Percentiles rank a stretch among this genome's conserved stretches.
These are phyloP conservation scores for Ceratocystiopsis brevicomis DNA, from an alignment of 2,329 filamentous ascomycete species.

Conservation along the genomic window DNA sequence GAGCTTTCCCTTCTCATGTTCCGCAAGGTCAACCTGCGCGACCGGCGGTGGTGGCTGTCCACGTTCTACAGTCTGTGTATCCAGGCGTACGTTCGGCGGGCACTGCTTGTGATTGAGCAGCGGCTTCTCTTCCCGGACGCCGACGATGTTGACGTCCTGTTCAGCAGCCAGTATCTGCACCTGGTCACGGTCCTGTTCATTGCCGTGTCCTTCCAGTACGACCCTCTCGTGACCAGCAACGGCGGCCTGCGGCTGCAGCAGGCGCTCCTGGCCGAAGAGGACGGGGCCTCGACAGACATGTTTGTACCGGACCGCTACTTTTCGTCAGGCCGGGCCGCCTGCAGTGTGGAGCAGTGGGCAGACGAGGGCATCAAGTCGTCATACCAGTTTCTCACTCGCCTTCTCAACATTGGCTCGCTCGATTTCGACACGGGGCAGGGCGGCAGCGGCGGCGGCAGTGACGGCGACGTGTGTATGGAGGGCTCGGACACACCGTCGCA, in stretches of 20 bases:
- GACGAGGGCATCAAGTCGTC: slow-evolving; percentile 14
- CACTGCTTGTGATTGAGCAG: slow-evolving; percentile 14
- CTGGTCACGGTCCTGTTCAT: slow-evolving; percentile 14
- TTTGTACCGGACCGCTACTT: slow-evolving; percentile 13
- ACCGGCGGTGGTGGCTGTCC: slow-evolving; percentile 16
- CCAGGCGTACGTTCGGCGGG: slow-evolving; percentile 15
- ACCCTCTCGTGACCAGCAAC: slow-evolving; percentile 12
- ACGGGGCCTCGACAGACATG: slow-evolving; percentile 7
- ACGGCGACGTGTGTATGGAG: slow-evolving; percentile 4
- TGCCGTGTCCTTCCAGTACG: slow-evolving; percentile 16
- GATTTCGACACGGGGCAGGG: slow-evolving; percentile 12
- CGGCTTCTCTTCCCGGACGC: slow-evolving; percentile 11
- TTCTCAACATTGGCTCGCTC: slow-evolving; percentile 15
- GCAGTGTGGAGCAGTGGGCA: slow-evolving; percentile 12
- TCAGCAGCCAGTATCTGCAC: slow-evolving; percentile 14
- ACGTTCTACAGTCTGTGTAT: slow-evolving; percentile 16
- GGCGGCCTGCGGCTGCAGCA: slow-evolving; percentile 11
- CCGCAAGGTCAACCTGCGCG: slow-evolving; percentile 16
- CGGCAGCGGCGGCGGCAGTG: background rate
- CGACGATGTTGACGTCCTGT: slow-evolving; percentile 13
- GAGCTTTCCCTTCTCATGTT: slow-evolving; percentile 15
- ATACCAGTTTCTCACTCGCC: slow-evolving; percentile 13
- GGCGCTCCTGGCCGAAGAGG: slow-evolving; percentile 13
- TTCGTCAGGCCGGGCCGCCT: slow-evolving; percentile 11
- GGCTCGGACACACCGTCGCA: slow-evolving; percentile 1